Base-by-base conservation (phyloP, 2,329 filamentous ascomycete species). In the Nemania sp. region DNA sequence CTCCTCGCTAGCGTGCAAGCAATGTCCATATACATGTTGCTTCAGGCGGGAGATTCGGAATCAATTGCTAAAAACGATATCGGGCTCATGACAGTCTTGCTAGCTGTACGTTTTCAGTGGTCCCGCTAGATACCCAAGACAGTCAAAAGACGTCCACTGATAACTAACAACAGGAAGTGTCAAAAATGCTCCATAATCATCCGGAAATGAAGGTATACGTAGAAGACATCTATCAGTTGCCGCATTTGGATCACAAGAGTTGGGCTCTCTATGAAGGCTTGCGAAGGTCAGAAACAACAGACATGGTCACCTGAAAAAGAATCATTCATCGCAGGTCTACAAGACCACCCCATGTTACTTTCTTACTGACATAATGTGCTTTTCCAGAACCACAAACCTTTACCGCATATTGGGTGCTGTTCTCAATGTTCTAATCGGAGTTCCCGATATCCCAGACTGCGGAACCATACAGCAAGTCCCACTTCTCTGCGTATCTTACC, bases 321-420 rank as follows among this genome's bases (percentile, higher is more conserved):
- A n/a, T n/a, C n/a, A n/a, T n/a, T n/a, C n/a, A n/a, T n/a, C n/a
- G n/a, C n/a, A n/a, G n/a, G n/a, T n/a, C n/a, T n/a, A n/a, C n/a
- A n/a, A n/a, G n/a, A n/a, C n/a, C n/a, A n/a, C n/a, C 26, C 9
- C 17, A 5, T 28, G 20, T 31, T 37, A 3, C 28, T 17, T 12
- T 8, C 17, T 19, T 36, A 7, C 24, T 49, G 28, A 40, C 22
- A 7, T 19, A 3, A 17, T 26, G 9, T 6, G 9, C 11, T 33
- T 19, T 1, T 28, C 20, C 34, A 64, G 60, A 42, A 54, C 54
- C 1, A 11, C 51, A 3, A 52, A 48, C 28, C 9, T 64, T 2
- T 52, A 63, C 28, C 62, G 52, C n/a, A 49, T 60, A 11, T 37
- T 64, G 11, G 43, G 60, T 33, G 43, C 50, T 8, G 41, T 65